phyloP scores from a whole-genome alignment of 2,329 filamentous ascomycete species.

The Sarocladium oryzae region DNA sequence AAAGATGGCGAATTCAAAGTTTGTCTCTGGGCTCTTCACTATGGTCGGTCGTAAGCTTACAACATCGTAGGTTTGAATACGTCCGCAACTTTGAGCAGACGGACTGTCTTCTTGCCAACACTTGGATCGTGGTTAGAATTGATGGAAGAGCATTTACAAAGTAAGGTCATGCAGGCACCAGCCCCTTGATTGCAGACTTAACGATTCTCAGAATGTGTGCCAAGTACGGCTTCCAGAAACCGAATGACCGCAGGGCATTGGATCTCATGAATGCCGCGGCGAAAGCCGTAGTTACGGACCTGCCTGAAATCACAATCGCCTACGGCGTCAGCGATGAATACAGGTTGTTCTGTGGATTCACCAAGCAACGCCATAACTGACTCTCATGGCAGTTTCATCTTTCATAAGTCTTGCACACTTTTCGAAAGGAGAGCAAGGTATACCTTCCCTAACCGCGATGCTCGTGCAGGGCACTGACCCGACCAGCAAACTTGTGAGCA shows the following conservation, averaged over 20 bases:
- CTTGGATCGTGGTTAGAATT: constrained; percentile 91
- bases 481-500: constrained; percentile 78
- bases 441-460: constrained; percentile 15
- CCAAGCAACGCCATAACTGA: constrained; percentile 9
- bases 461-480: constrained; percentile 1
- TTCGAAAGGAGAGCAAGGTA: constrained; percentile 82
- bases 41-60: constrained; percentile 15
- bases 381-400: constrained; percentile 66
- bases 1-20: constrained; percentile 52
- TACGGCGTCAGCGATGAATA: constrained; percentile 96
- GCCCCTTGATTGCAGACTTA: not conserved
- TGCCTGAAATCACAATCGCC: constrained; percentile 79
- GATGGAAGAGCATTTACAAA: constrained; percentile 95
- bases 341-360: constrained; percentile 42
- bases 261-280: constrained; percentile 94
- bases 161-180: constrained; percentile 39
- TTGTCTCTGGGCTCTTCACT: constrained; percentile 14
- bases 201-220: constrained; percentile 60
- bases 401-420: constrained; percentile 72
- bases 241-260: constrained; percentile 81
- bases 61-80: constrained; percentile 71
- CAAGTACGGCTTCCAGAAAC: constrained; percentile 82
- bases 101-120: constrained; percentile 77
- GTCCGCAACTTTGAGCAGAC: constrained; percentile 83
- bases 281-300: constrained; percentile 71